Percentiles rank a stretch among this genome's conserved stretches.
Conservation (phyloP, 805 yeast species). For the Candida morakotiae region DNA sequence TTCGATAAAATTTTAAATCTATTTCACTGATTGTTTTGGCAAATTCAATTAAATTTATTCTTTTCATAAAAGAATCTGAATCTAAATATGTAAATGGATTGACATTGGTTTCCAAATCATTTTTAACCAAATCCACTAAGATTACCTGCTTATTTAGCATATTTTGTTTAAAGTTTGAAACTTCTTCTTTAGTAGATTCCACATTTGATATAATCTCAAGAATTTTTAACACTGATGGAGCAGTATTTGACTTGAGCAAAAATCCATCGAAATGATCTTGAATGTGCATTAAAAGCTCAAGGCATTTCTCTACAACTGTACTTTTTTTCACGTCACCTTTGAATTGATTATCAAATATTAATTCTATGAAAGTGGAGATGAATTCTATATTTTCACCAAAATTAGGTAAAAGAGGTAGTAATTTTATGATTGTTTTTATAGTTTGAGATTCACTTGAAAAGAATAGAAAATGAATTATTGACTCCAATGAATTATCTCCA, state of each 20-base stretch:
- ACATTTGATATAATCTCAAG: constrained; percentile 35
- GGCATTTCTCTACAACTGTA: constrained; percentile 47
- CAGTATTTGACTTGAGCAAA: constrained; percentile 58
- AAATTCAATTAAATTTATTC: constrained; percentile 46
- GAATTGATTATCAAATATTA: constrained; percentile 9
- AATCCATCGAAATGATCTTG: constrained; percentile 63
- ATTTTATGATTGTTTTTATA: constrained; percentile 18
- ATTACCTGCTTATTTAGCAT: constrained; percentile 48
- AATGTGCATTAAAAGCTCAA: constrained; percentile 52
- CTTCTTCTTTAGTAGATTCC: constrained; percentile 18
- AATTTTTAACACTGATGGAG: constrained; percentile 53
- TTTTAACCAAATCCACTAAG: constrained; percentile 20
- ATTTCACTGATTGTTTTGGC: constrained; percentile 65
- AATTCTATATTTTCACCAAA: constrained; percentile 26
- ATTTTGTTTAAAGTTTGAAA: constrained; percentile 48
- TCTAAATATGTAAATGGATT: constrained; percentile 25
- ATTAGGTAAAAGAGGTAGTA: constrained; percentile 33
- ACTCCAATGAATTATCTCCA: constrained; percentile 45
- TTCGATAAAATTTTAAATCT: constrained; percentile 57
- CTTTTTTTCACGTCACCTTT: constrained; percentile 14
- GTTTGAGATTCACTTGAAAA: constrained; percentile 18
- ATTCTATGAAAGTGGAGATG: constrained; percentile 1
- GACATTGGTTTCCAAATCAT: background rate
- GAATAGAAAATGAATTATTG: constrained; percentile 71
- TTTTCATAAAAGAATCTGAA: constrained; percentile 50